Conservation (phyloP, 495 filamentous ascomycete genomes). For the Xylaria venustula region DNA sequence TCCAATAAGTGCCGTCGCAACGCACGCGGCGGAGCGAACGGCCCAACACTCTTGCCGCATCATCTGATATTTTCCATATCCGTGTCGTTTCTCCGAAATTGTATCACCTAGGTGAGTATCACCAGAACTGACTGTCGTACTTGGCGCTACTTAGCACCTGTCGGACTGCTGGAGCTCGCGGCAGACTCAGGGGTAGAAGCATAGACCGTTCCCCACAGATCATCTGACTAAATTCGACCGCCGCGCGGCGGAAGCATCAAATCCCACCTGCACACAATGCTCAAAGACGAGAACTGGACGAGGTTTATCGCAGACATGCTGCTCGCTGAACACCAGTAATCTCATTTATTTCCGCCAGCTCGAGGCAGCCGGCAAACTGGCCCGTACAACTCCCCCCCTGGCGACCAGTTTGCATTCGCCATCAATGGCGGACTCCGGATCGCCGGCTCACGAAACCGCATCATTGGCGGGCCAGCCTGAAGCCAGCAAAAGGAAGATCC, state of each 20-base stretch:
- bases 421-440: slow-evolving; percentile 4
- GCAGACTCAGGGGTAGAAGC: not conserved
- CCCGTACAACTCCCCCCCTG: not conserved
- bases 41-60: too few relatives aligned
- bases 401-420: not conserved
- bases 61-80: too few relatives aligned
- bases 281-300: not conserved
- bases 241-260: slow-evolving; percentile 3
- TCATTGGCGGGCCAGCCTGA: not conserved
- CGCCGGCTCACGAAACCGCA: not conserved
- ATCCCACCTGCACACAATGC: not conserved
- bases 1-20: too few relatives aligned
- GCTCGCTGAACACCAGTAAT: too few relatives aligned
- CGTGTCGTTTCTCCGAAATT: too few relatives aligned
- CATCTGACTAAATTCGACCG: slow-evolving; percentile 5
- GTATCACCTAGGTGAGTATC: too few relatives aligned
- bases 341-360: too few relatives aligned
- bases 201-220: not conserved
- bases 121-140: too few relatives aligned
- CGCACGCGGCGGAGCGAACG: not conserved
- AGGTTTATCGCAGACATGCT: not conserved
- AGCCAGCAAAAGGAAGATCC: slow-evolving; percentile 34
- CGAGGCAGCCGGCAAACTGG: not conserved
- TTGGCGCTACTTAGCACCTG: not conserved
- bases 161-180: too few relatives aligned